phyloP scores from a whole-genome alignment of 495 filamentous ascomycete genomes.

The Oidiodendron maius region DNA sequence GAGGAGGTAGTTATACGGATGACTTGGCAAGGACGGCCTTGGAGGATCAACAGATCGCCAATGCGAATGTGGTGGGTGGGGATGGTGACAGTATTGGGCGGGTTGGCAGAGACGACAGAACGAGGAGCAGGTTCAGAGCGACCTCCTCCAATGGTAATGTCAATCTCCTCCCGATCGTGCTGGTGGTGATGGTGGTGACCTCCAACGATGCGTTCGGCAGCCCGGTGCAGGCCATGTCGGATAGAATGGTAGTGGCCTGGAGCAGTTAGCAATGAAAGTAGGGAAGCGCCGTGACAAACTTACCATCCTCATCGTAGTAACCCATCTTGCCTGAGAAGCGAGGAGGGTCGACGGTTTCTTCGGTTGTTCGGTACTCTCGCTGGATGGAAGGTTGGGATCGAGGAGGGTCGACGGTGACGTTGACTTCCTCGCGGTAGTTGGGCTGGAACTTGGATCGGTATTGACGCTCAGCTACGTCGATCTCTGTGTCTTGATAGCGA shows the following conservation, averaged over 20 bases:
- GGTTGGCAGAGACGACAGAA: neutral
- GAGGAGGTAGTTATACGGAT: constrained; percentile 98
- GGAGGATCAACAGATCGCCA: constrained; percentile 96
- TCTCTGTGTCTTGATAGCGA: constrained; percentile 47
- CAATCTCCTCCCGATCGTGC: constrained; percentile 42
- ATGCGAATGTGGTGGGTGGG: constrained; percentile 99
- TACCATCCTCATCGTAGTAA: constrained; percentile 94
- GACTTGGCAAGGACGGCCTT: constrained; percentile 99
- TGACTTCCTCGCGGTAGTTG: constrained; percentile 52
- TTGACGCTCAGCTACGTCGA: constrained; percentile 81
- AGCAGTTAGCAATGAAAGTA: constrained; percentile 19
- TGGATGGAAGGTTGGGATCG: constrained; percentile 32
- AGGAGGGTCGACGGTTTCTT: constrained; percentile 26
- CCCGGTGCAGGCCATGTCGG: constrained; percentile 79
- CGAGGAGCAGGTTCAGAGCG: constrained; percentile 14
- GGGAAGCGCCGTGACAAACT: constrained; percentile 22
- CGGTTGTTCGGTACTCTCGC: constrained; percentile 21
- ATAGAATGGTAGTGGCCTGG: constrained; percentile 88
- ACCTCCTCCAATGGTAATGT: constrained; percentile 33
- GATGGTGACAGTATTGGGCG: constrained; percentile 88
- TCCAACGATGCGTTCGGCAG: constrained; percentile 66
- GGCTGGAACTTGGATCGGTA: constrained; percentile 76
- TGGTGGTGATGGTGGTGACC: constrained; percentile 47
- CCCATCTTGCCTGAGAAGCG: constrained; percentile 66
- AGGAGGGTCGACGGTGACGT: constrained; percentile 25